Base-by-base conservation (phyloP, 257 asterid genomes). In the Voacanga thouarsii region DNA sequence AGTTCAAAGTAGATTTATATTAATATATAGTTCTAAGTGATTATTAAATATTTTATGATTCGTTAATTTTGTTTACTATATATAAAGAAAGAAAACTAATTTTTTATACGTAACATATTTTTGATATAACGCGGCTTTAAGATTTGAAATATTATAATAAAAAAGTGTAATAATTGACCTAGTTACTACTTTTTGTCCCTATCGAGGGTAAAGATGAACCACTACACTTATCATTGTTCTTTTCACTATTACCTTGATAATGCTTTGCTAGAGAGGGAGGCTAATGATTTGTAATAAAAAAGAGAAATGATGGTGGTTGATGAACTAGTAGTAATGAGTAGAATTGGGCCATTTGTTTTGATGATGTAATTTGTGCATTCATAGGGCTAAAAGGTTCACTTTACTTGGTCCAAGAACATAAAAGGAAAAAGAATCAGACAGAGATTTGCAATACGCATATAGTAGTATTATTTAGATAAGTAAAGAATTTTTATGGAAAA, bases 41-140 rank as follows among this genome's bases (percentile, higher is more conserved):
- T n/a, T n/a, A n/a, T n/a, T n/a, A n/a, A n/a, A n/a, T n/a, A n/a
- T n/a, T n/a, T n/a, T n/a, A n/a, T n/a, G n/a, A n/a, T n/a, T n/a
- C n/a, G n/a, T n/a, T n/a, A n/a, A 33, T 33, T 33, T 33, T 33
- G 2, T 33, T 33, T 33, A 33, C 2, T 33, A 33, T 33, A 2
- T 44, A 5, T 44, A 44, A 8, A 4, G 9, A 5, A 4, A 44
- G 6, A 44, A 44, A 44, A 44, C 4, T 49, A 49, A 2, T 49
- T 1, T 68, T 7, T 21, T 41, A 30, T 18, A 68, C 19, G 2
- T 69, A 41, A 41, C 23, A 69, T 0, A 43, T 23, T 9, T 55
- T 14, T 65, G n/a, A 77, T 21, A 66, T n/a, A 43, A 80, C 83
- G 75, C 72, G 80, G 33, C 67, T 75, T 79, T 19, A 45, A 7